Percentiles rank a stretch among this genome's conserved stretches.
Evolutionary conservation across 164 flowering plant species (phyloP).

Genomic region (Annona cherimola): DNA sequence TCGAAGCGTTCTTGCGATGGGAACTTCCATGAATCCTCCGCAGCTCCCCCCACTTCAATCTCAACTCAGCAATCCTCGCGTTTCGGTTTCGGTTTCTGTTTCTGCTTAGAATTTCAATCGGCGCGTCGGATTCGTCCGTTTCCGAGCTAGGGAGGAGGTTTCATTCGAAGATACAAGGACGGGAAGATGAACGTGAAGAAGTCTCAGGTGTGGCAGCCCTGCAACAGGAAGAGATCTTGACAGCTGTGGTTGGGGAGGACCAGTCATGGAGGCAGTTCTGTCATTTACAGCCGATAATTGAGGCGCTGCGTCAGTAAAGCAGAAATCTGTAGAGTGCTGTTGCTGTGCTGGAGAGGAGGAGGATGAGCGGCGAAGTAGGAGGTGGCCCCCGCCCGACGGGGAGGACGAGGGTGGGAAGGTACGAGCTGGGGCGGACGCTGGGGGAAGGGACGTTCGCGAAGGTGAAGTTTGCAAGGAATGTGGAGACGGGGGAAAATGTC

Average conservation of each 20-base stretch:
- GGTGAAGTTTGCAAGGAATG: constrained; percentile 72
- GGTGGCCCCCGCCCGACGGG: constrained; percentile 4
- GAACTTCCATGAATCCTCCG: neutral
- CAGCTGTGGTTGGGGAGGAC: neutral
- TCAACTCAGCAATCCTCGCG: neutral
- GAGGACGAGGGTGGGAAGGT: constrained; percentile 63
- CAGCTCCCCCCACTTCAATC: neutral
- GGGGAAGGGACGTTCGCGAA: constrained; percentile 84
- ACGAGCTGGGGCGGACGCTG: constrained; percentile 70
- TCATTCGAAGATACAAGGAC: neutral
- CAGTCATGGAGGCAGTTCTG: neutral
- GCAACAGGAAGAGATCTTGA: constrained; percentile 40
- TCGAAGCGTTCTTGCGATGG: neutral
- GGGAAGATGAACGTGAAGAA: constrained; percentile 32
- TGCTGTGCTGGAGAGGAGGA: neutral
- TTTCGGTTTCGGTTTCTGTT: neutral
- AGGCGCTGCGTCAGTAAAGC: neutral
- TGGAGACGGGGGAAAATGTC: constrained; percentile 53
- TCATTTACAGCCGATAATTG: neutral
- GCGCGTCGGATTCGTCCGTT: neutral
- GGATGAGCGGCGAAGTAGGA: neutral
- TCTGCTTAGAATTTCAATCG: neutral
- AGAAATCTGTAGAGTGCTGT: neutral
- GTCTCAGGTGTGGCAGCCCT: constrained; percentile 48
- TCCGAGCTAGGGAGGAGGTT: neutral